phyloP scores from a whole-genome alignment of 768 basidiomycete genomes.

The Suillus brevipes region DNA sequence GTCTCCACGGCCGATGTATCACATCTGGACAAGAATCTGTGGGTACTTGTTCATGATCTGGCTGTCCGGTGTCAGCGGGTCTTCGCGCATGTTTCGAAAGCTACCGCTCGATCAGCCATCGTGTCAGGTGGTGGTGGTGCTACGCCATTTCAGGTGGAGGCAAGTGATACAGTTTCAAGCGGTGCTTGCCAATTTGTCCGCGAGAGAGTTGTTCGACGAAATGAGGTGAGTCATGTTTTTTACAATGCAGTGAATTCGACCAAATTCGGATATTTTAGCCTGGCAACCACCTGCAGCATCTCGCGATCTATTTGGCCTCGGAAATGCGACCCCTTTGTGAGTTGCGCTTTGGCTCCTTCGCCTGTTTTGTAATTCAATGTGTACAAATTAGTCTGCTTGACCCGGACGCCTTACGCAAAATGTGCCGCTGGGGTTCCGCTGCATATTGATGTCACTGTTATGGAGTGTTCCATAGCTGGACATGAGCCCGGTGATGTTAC shows the following conservation, averaged over 20 bases:
- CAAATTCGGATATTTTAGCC: conserved; percentile 37
- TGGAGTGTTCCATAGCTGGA: conserved; percentile 46
- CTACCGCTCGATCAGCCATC: conserved; percentile 61
- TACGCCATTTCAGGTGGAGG: conserved; percentile 30
- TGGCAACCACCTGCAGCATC: conserved; percentile 51
- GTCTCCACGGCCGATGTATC: conserved; percentile 50
- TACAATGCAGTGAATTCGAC: conserved; percentile 25
- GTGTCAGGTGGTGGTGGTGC: conserved; percentile 35
- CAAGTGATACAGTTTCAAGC: conserved; percentile 33
- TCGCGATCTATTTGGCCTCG: conserved; percentile 46
- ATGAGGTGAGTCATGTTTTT: conserved; percentile 47
- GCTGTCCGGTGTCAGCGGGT: conserved; percentile 58
- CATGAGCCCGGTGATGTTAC: conserved; percentile 32
- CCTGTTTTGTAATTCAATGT: conserved; percentile 32
- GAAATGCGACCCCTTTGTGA: conserved; percentile 46
- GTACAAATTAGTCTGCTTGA: conserved; percentile 54
- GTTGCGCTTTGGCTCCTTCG: conserved; percentile 31
- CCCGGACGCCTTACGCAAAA: conserved; percentile 50
- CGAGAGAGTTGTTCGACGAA: conserved; percentile 52
- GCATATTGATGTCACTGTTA: conserved; percentile 46
- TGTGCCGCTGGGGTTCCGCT: conserved; percentile 39
- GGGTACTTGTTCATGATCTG: conserved; percentile 61
- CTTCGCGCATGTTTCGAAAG: conserved; percentile 62
- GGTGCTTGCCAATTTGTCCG: conserved; percentile 42
- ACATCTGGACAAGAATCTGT: conserved; percentile 67